Percentiles rank a stretch among this genome's conserved stretches.
Conservation (phyloP, 805 yeast species). For the Yarrowia osloensis region DNA sequence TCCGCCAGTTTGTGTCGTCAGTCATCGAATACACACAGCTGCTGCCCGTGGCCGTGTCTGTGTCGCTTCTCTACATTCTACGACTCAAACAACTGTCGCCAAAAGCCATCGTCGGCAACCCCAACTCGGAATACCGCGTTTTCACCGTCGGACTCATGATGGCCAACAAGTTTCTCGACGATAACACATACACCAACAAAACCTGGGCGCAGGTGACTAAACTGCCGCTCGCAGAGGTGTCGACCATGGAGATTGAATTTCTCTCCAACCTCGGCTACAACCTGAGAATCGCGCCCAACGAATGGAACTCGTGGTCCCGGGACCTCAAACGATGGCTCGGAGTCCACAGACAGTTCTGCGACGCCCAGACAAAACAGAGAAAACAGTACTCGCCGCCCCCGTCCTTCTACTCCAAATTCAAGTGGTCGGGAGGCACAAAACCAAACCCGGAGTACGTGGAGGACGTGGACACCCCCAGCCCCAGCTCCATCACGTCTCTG, state of each 20-base stretch:
- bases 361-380: not conserved
- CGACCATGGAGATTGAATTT: slow-evolving; percentile 70
- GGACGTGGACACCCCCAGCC: slow-evolving; percentile 4
- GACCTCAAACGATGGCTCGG: slow-evolving; percentile 14
- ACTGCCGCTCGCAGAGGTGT: slow-evolving; percentile 56
- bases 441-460: not conserved
- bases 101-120: slow-evolving; percentile 36
- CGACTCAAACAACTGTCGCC: slow-evolving; percentile 39
- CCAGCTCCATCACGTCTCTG: not conserved
- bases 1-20: slow-evolving; percentile 38
- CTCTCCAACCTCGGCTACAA: slow-evolving; percentile 59
- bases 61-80: slow-evolving; percentile 42
- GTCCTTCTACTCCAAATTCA: slow-evolving; percentile 3
- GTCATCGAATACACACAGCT: slow-evolving; percentile 41
- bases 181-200: slow-evolving; percentile 85
- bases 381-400: slow-evolving; percentile 21
- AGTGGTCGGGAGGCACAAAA: slow-evolving; percentile 3
- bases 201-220: slow-evolving; percentile 93
- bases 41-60: slow-evolving; percentile 40
- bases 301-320: slow-evolving; percentile 39
- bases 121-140: slow-evolving; percentile 43
- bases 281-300: slow-evolving; percentile 45
- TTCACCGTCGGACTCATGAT: slow-evolving; percentile 68
- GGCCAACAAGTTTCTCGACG: slow-evolving; percentile 91
- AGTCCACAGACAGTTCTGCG: not conserved